Conservation (phyloP, 2,329 filamentous ascomycete genomes). For the Aspergillus sp. region DNA sequence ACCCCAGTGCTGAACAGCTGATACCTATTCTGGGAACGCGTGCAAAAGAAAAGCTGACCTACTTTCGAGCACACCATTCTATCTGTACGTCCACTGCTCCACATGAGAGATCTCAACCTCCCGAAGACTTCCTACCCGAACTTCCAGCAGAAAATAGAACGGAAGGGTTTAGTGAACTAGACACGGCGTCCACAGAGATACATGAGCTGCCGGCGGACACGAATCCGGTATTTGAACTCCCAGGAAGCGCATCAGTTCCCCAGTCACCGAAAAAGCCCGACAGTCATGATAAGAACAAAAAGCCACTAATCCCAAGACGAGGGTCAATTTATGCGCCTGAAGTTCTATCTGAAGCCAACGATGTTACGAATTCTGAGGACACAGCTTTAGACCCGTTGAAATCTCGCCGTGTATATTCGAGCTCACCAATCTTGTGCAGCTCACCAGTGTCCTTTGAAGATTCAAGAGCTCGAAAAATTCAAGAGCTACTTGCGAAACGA, state of each 20-base stretch:
- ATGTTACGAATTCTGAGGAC: not conserved
- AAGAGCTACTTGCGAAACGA: slow-evolving; percentile 44
- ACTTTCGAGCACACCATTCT: slow-evolving; percentile 60
- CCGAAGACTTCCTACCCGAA: slow-evolving; percentile 36
- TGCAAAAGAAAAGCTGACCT: slow-evolving; percentile 55
- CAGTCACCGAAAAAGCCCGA: slow-evolving; percentile 18
- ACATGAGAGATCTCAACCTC: slow-evolving; percentile 33
- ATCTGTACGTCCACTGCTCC: slow-evolving; percentile 55
- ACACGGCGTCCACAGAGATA: slow-evolving; percentile 32
- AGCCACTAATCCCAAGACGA: slow-evolving; percentile 40
- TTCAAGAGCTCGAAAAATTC: slow-evolving; percentile 38
- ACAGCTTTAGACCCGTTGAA: slow-evolving; percentile 16
- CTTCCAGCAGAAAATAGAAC: slow-evolving; percentile 34
- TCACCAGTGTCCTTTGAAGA: slow-evolving; percentile 30
- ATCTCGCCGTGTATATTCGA: not conserved
- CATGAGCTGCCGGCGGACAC: slow-evolving; percentile 41
- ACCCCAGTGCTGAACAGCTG: slow-evolving; percentile 60
- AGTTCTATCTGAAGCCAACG: slow-evolving; percentile 34
- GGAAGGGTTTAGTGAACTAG: slow-evolving; percentile 38
- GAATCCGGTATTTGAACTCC: slow-evolving; percentile 44
- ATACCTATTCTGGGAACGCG: slow-evolving; percentile 54
- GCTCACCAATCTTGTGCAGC: slow-evolving; percentile 20
- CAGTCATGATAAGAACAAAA: slow-evolving; percentile 30
- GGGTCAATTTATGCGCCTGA: slow-evolving; percentile 54
- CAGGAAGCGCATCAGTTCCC: slow-evolving; percentile 33